phyloP scores from a whole-genome alignment of 1,284 basidiomycete species.

The Sporisorium graminicola region DNA sequence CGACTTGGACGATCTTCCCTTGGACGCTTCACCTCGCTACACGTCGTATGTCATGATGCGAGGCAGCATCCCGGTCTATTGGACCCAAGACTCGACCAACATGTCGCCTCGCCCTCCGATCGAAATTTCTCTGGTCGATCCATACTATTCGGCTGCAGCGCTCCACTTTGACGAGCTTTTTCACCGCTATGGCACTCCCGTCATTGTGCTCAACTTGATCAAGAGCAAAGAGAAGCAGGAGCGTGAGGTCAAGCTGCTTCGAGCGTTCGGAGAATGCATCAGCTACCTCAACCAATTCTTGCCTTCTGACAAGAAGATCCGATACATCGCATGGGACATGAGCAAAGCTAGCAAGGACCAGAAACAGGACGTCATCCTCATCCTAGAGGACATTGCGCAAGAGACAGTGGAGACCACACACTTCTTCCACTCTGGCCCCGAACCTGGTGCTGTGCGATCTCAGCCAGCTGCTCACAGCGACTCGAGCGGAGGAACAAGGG shows the following conservation, averaged over 20 bases:
- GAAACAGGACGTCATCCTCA: slow-evolving; percentile 94
- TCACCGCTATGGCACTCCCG: slow-evolving; percentile 86
- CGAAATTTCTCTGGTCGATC: slow-evolving; percentile 88
- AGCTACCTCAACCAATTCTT: slow-evolving; percentile 95
- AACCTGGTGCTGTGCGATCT: slow-evolving; percentile 47
- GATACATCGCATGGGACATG: slow-evolving; percentile 96
- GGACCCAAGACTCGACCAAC: slow-evolving; percentile 92
- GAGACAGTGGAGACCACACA: slow-evolving; percentile 90
- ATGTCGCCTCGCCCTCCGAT: slow-evolving; percentile 95
- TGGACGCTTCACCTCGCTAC: slow-evolving; percentile 77
- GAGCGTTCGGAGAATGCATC: slow-evolving; percentile 93
- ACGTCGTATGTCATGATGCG: slow-evolving; percentile 97
- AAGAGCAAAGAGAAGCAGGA: slow-evolving; percentile 76
- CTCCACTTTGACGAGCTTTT: slow-evolving; percentile 94
- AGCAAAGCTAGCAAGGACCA: slow-evolving; percentile 76
- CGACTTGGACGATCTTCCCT: slow-evolving; percentile 26
- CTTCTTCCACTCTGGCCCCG: slow-evolving; percentile 83
- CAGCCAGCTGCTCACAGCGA: background rate
- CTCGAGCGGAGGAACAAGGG: slow-evolving; percentile 3
- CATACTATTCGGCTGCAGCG: slow-evolving; percentile 92
- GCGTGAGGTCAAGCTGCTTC: slow-evolving; percentile 90
- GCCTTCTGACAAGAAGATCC: slow-evolving; percentile 82
- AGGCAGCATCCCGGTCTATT: slow-evolving; percentile 94
- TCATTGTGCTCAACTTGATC: slow-evolving; percentile 96
- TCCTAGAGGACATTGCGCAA: slow-evolving; percentile 94